Evolutionary conservation across 1,139 yeast species (phyloP), one percentile per base, ranked within the genome.

Genomic region (Pichia sp.): DNA sequence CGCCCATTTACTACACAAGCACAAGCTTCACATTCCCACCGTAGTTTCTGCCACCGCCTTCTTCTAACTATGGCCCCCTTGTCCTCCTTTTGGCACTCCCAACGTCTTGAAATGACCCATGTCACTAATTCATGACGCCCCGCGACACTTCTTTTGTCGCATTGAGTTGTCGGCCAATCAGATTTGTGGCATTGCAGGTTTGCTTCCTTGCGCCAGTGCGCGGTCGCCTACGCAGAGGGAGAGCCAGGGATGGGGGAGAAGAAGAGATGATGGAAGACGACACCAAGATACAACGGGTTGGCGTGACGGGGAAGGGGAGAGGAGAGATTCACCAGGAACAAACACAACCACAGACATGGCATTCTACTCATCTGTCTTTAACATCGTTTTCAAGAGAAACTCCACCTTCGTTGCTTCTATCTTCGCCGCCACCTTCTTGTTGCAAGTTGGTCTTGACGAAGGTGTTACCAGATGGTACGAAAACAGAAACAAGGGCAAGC

Each of bases 401-500:
- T 84, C 98, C 54, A 78, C 87, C 63, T 90, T 81, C 74, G 96
- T 93, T 62, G 92, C 90, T 62, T 78, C 96, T 62, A 79, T 93
- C 60, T 87, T 93, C 65, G 87, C 83, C 52, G 84, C 89, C 66
- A 93, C 99, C 51, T 93, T 93, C 71, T 84, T 85, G 62, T 92
- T 92, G 81, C 96, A 93, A 78, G 86, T 81, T 60, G 82, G 81
- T 68, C 92, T 90, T 71, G 96, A 90, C 74, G 74, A 76, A 61
- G 86, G 83, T 61, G 80, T 92, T 62, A 92, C 90, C 71, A 72
- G 71, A 55, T 87, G 90, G 87, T 93, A 87, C 79, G 96, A 89
- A 72, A 75, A 76, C 73, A 89, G 87, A 78, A 93, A 93, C 84
- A 80, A 79, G 71, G 99, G 98, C 67, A 93, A 92, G 79, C 90